Base-by-base conservation (phyloP, 176 grass and related monocot genomes). In the Lolium multiflorum region DNA sequence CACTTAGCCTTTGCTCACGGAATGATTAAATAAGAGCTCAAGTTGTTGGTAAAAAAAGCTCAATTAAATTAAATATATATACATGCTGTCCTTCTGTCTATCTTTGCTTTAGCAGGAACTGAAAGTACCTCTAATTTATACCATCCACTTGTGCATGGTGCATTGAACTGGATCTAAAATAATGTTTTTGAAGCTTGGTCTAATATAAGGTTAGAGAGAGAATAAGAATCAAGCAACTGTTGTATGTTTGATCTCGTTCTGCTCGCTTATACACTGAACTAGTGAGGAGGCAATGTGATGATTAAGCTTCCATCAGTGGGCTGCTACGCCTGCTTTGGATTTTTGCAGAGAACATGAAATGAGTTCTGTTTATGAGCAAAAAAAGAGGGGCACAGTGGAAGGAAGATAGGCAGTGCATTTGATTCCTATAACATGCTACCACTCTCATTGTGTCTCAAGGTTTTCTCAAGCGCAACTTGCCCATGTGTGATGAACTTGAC, bases 81-180 rank as follows among this genome's bases (percentile, higher is more conserved):
- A 41, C 6, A 5, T 41, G 39, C 6, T 41, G 39, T 41, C 62
- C 62, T 65, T 28, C 12, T 6, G 24, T 28, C 11, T 28, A 14
- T 24, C 61, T 26, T 64, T 28, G 25, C 25, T 65, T 65, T 65
- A 31, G 5, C 5, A 31, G 12, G 24, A 26, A 35, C 26, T 7
- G 13, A 3, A 31, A 16, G 62, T 35, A 35, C 1, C 12, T 13
- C 61, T 28, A 65, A 1, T 35, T 35, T 65, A 65, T 14, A 35
- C 0, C 62, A 35, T 35, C 25, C 57, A 82, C 80, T 82, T 82
- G 65, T 52, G 39, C 31, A 71, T 70, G 28, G 35, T 57, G 65
- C 65, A 82, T 6, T 41, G 80, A 24, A 57, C 65, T 22, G 16
- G 49, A 57, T 57, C 49, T 57, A 71, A 55, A 82, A 37, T 67